Evolutionary conservation across 805 yeast genomes (phyloP).

Genomic region (Priceomyces melissophilus): DNA sequence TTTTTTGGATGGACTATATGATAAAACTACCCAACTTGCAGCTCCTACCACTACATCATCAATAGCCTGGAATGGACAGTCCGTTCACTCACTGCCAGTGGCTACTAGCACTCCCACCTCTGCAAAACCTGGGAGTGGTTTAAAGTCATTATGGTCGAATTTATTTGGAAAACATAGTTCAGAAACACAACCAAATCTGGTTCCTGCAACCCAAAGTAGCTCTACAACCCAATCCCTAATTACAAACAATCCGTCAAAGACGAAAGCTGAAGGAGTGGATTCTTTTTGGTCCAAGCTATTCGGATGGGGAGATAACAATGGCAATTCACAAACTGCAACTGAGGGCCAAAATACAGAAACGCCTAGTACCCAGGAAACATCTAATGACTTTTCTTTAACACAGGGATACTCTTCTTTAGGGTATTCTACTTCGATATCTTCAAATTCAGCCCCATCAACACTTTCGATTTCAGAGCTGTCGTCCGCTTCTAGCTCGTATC

Average conservation of each 20-base stretch:
- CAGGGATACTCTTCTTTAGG: too few species aligned
- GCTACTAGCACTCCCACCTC: slow-evolving; percentile 4
- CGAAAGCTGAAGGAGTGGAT: neutral
- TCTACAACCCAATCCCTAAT: neutral
- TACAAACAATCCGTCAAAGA: neutral
- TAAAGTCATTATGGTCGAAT: slow-evolving; percentile 3
- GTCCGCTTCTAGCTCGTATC: neutral
- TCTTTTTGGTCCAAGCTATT: slow-evolving; percentile 3
- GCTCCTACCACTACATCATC: slow-evolving; percentile 5
- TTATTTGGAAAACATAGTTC: slow-evolving; percentile 1
- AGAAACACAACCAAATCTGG: too few species aligned
- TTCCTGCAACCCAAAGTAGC: neutral
- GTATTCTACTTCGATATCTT: neutral
- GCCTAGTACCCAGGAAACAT: slow-evolving; percentile 3
- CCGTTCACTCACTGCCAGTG: neutral
- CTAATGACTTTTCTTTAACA: too few species aligned
- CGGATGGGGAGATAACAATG: slow-evolving; percentile 4
- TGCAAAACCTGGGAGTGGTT: neutral
- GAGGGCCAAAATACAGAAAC: neutral
- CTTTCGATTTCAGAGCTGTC: too few species aligned
- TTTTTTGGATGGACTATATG: slow-evolving; percentile 4
- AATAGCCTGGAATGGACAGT: neutral
- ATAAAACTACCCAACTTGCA: neutral
- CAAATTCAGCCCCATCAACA: neutral
- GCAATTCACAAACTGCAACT: neutral